A percentile compares a stretch with the other conserved stretches of the same genome.
phyloP scores from a whole-genome alignment of 305 asterid species.

The Fraxinus platypoda region DNA sequence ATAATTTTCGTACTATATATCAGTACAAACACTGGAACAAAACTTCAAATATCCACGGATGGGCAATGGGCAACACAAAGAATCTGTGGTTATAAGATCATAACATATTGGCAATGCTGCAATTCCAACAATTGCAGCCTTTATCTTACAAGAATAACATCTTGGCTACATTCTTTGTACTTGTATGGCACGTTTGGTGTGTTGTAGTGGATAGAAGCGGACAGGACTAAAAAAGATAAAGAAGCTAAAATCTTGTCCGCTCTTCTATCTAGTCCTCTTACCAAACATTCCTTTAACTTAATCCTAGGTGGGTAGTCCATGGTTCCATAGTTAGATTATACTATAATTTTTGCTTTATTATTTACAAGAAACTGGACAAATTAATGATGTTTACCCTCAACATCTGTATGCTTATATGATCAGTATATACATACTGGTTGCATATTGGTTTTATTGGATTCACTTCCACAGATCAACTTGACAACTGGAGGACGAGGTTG shows the following conservation, averaged over 20 bases:
- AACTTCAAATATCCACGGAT: constrained; percentile 30
- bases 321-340: constrained; percentile 32
- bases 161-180: constrained; percentile 13
- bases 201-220: not conserved
- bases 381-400: not conserved
- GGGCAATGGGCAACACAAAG: constrained; percentile 33
- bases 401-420: not conserved
- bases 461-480: constrained; percentile 63
- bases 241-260: not conserved
- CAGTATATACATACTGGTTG: constrained; percentile 10
- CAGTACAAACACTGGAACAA: constrained; percentile 1
- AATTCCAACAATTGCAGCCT: constrained; percentile 25
- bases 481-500: constrained; percentile 47
- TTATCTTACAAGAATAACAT: constrained; percentile 32
- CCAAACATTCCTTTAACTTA: constrained; percentile 17
- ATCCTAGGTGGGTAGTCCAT: constrained; percentile 17
- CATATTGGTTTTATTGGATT: not conserved
- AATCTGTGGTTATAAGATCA: constrained; percentile 31
- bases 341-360: constrained; percentile 33
- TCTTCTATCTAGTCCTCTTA: not conserved
- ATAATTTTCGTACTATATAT: constrained; percentile 17
- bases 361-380: constrained; percentile 35
- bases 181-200: constrained; percentile 1
- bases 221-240: not conserved
- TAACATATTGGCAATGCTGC: constrained; percentile 16